Evolutionary conservation across 2,329 filamentous ascomycete genomes (phyloP), one percentile per base, ranked within the genome.

Genomic region (Diaporthe capsici): DNA sequence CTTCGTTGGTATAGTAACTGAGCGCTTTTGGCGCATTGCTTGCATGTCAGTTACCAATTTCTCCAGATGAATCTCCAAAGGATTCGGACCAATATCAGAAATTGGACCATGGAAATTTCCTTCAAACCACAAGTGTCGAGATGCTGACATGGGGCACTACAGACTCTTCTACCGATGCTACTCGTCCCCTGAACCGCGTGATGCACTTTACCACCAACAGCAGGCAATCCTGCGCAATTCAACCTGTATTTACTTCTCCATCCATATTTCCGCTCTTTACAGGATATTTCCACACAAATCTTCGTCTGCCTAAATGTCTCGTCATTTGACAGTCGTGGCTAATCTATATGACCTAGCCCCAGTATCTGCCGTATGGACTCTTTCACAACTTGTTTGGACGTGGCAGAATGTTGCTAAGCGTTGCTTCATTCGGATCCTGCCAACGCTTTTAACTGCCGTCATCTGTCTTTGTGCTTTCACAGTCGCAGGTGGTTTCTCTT

Each of bases 1-100:
- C n/a, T 84, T 84, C 70, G 77, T 83, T 20, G 78, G 78, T 0
- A 47, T 81, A 31, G 75, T 80, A 4, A 80, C 80, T 0, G 75
- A 76, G 1, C 71, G 79, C 3, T 44, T 80, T 15, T 82, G 82
- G 81, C 73, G 76, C 1, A 72, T 82, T 5, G 44, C 76, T 12
- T 78, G 77, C 63, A 49, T 31, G 28, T 31, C 4, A 31, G 28
- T 31, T 31, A 4, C 4, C 4, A 4, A 31, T 31, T 31, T 31
- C 4, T 4, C 28, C 4, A 4, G 4, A 31, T 4, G 28, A 31
- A 31, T 31, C 4, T 31, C 4, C 28, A n/a, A n/a, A n/a, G n/a
- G n/a, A n/a, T n/a, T n/a, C n/a, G n/a, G n/a, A n/a, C n/a, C n/a
- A n/a, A n/a, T n/a, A n/a, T 31, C 28, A 31, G 28, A 31, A 4